Conservation (phyloP, 768 basidiomycete genomes). For the Pisolithus orientalis region DNA sequence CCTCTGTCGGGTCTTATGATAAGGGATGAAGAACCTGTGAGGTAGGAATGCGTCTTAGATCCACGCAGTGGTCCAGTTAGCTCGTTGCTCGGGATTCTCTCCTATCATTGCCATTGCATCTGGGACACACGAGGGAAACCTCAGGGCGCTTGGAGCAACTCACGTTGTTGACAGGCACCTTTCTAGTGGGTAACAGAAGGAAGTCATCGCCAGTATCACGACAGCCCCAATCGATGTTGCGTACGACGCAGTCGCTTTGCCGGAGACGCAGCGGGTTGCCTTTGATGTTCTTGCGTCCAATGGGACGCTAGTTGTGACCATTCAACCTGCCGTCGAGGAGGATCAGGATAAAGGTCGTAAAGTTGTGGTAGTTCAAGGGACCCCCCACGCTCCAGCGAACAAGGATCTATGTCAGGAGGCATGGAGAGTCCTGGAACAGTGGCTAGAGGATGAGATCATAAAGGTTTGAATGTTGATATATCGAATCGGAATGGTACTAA, state of each 20-base stretch:
- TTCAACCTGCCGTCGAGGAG: conserved; percentile 17
- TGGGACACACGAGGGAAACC: conserved; percentile 18
- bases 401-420: conserved; percentile 7
- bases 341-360: conserved; percentile 14
- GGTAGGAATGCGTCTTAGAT: not conserved
- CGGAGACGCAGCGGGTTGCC: conserved; percentile 31
- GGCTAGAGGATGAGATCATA: conserved; percentile 20
- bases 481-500: not conserved
- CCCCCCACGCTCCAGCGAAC: conserved; percentile 16
- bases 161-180: conserved; percentile 31
- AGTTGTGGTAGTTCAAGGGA: conserved; percentile 18
- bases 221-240: conserved; percentile 12
- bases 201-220: conserved; percentile 21
- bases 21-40: conserved; percentile 3
- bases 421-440: conserved; percentile 18
- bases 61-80: conserved; percentile 33
- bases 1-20: conserved; percentile 44
- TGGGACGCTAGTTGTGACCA: conserved; percentile 28
- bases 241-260: conserved; percentile 27
- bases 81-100: conserved; percentile 33
- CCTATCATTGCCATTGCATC: conserved; percentile 39
- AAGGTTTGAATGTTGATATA: conserved; percentile 11
- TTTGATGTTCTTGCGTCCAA: conserved; percentile 26
- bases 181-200: conserved; percentile 8
- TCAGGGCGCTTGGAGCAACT: conserved; percentile 36